Evolutionary conservation across 208 protist species (phyloP).

Genomic region (Naegleria fowleri): DNA sequence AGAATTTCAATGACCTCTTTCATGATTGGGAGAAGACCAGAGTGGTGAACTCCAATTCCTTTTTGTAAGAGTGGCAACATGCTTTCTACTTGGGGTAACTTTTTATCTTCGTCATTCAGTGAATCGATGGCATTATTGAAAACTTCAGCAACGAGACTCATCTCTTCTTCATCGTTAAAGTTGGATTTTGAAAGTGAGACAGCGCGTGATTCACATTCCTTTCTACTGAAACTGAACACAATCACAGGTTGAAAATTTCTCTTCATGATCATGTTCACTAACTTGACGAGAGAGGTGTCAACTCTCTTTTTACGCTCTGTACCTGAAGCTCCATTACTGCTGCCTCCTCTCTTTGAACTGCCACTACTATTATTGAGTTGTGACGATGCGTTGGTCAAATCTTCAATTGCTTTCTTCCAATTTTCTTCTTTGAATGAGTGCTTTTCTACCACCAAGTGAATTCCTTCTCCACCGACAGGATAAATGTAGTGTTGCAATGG

Average conservation of each 20-base stretch:
- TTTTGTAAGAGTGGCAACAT: constrained; percentile 90
- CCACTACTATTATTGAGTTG: neutral
- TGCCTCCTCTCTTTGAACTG: neutral
- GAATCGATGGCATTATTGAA: constrained; percentile 91
- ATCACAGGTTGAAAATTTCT: constrained; percentile 94
- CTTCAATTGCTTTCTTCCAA: constrained; percentile 87
- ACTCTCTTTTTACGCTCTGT: neutral
- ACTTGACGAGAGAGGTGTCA: constrained; percentile 62
- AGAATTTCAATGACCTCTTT: constrained; percentile 99
- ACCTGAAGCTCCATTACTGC: neutral
- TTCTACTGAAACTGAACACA: constrained; percentile 97
- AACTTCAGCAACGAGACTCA: constrained; percentile 66
- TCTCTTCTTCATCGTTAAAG: constrained; percentile 78
- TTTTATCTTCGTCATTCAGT: constrained; percentile 82
- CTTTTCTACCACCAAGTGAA: constrained; percentile 92
- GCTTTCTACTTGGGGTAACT: constrained; percentile 82
- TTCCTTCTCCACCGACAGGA: constrained; percentile 87
- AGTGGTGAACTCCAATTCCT: constrained; percentile 99
- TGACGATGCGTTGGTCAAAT: constrained; percentile 50
- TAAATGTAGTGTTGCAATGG: constrained; percentile 99
- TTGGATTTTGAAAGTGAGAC: constrained; percentile 84
- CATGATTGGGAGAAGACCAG: constrained; percentile 97
- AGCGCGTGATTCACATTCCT: constrained; percentile 92
- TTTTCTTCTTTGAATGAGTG: constrained; percentile 88
- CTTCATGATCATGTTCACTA: constrained; percentile 94